Percentiles rank a stretch among this genome's conserved stretches.
phyloP scores from a whole-genome alignment of 805 yeast species.

The Hanseniaspora thailandica region DNA sequence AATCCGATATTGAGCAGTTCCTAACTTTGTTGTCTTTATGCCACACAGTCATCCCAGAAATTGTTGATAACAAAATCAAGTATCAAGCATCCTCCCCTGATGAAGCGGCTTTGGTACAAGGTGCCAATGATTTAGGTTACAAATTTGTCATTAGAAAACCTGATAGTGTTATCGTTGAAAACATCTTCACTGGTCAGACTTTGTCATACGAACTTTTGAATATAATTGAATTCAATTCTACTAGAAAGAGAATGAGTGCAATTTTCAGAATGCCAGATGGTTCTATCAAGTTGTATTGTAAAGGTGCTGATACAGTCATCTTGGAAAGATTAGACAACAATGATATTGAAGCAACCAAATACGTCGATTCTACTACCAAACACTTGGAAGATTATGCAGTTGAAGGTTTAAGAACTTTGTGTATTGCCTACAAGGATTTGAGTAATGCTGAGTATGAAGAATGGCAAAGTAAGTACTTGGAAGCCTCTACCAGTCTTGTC shows the following conservation, averaged over 20 bases:
- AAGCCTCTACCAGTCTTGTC: slow-evolving; percentile 72
- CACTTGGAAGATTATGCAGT: slow-evolving; percentile 95
- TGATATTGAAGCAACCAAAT: slow-evolving; percentile 43
- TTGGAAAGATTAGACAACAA: slow-evolving; percentile 63
- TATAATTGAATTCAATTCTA: slow-evolving; percentile 92
- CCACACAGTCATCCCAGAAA: slow-evolving; percentile 95
- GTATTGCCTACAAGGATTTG: slow-evolving; percentile 76
- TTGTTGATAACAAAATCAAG: slow-evolving; percentile 55
- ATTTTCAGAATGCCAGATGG: slow-evolving; percentile 93
- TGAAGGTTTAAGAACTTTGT: slow-evolving; percentile 87
- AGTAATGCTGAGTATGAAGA: slow-evolving; percentile 61
- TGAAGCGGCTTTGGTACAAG: slow-evolving; percentile 96
- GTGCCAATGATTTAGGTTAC: slow-evolving; percentile 84
- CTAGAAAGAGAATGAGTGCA: slow-evolving; percentile 96
- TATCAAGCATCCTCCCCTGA: slow-evolving; percentile 99
- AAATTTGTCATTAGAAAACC: slow-evolving; percentile 79
- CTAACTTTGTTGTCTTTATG: slow-evolving; percentile 78
- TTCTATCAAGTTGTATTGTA: slow-evolving; percentile 71
- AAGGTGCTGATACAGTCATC: slow-evolving; percentile 97
- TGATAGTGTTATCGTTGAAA: slow-evolving; percentile 56
- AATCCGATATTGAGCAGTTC: slow-evolving; percentile 54
- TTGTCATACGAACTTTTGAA: slow-evolving; percentile 67
- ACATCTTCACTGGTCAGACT: slow-evolving; percentile 38
- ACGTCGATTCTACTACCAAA: slow-evolving; percentile 65
- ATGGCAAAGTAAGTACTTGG: slow-evolving; percentile 59